These are phyloP conservation scores for Nidularia pulvinata DNA, from an alignment of 768 basidiomycete species.

Conservation along the genomic window DNA sequence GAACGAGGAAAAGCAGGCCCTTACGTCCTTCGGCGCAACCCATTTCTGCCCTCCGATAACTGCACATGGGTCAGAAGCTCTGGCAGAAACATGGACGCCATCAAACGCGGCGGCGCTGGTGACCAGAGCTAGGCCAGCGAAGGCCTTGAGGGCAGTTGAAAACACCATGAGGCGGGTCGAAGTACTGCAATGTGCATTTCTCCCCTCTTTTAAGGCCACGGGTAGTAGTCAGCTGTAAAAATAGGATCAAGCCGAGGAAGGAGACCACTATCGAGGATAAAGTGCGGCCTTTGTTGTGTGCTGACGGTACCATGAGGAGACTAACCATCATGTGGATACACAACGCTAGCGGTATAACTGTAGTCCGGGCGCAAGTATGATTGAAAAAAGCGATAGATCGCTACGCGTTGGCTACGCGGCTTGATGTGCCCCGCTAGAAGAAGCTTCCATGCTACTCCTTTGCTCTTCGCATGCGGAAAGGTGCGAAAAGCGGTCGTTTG, in stretches of 20 bases:
- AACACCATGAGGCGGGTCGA: neutral
- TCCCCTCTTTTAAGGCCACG: neutral
- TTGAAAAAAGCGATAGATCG: no score
- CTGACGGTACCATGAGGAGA: neutral
- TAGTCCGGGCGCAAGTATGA: no score
- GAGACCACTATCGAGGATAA: conserved; percentile 1
- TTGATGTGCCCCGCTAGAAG: no score
- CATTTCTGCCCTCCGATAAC: conserved; percentile 55
- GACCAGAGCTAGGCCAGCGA: conserved; percentile 1
- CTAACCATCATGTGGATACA: neutral
- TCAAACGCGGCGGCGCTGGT: conserved; percentile 3
- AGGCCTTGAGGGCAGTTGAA: neutral
- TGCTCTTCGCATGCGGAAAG: no score
- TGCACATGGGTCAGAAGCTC: conserved; percentile 46
- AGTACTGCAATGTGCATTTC: neutral
- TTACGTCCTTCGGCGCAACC: conserved; percentile 49
- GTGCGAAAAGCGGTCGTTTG: no score
- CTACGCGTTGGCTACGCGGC: no score
- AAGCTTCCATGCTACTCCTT: no score
- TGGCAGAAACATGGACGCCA: conserved; percentile 1
- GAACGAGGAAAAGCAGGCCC: conserved; percentile 53
- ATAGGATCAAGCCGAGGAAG: neutral
- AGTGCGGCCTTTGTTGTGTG: neutral
- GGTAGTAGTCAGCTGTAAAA: neutral
- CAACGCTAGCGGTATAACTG: neutral